A percentile compares a stretch with the other conserved stretches of the same genome.
Conservation (phyloP, 2,329 filamentous ascomycete genomes). For the Stagonosporopsis chrysanthemi region DNA sequence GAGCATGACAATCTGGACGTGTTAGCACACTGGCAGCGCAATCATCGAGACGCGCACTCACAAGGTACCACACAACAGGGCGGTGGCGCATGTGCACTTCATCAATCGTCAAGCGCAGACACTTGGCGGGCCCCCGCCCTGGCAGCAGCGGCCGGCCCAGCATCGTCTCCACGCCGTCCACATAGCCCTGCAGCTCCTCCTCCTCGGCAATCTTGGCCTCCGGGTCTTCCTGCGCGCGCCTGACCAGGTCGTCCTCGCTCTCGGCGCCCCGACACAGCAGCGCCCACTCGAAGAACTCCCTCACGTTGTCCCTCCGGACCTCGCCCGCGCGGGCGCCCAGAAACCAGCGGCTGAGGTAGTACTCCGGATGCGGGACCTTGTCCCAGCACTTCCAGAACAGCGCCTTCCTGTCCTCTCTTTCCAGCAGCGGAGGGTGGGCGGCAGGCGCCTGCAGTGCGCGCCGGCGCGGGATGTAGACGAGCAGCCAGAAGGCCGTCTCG, state of each 20-base stretch:
- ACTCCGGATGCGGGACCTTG: slow-evolving; percentile 62
- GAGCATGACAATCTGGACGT: slow-evolving; percentile 55
- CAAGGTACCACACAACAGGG: slow-evolving; percentile 69
- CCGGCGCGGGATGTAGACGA: slow-evolving; percentile 62
- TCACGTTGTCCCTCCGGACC: slow-evolving; percentile 71
- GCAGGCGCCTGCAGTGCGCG: slow-evolving; percentile 61
- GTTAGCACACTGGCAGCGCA: neutral
- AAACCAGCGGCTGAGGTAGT: slow-evolving; percentile 71
- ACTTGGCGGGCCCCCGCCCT: slow-evolving; percentile 64
- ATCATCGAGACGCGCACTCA: slow-evolving; percentile 46
- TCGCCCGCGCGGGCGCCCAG: slow-evolving; percentile 64
- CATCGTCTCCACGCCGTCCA: slow-evolving; percentile 60
- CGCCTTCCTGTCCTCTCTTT: slow-evolving; percentile 58
- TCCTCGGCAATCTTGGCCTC: slow-evolving; percentile 46
- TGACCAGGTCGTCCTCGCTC: slow-evolving; percentile 34
- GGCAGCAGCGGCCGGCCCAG: slow-evolving; percentile 60
- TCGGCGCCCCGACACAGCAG: slow-evolving; percentile 64
- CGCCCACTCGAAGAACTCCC: slow-evolving; percentile 72
- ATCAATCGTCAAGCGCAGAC: slow-evolving; percentile 72
- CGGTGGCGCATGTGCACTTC: slow-evolving; percentile 67
- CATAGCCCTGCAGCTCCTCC: slow-evolving; percentile 64
- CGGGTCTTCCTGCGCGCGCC: slow-evolving; percentile 22
- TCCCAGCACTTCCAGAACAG: slow-evolving; percentile 66
- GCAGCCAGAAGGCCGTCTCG: slow-evolving; percentile 64
- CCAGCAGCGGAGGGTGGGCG: slow-evolving; percentile 57